Base-by-base conservation (phyloP, 805 yeast species). In the Kuraishia floccosa region DNA sequence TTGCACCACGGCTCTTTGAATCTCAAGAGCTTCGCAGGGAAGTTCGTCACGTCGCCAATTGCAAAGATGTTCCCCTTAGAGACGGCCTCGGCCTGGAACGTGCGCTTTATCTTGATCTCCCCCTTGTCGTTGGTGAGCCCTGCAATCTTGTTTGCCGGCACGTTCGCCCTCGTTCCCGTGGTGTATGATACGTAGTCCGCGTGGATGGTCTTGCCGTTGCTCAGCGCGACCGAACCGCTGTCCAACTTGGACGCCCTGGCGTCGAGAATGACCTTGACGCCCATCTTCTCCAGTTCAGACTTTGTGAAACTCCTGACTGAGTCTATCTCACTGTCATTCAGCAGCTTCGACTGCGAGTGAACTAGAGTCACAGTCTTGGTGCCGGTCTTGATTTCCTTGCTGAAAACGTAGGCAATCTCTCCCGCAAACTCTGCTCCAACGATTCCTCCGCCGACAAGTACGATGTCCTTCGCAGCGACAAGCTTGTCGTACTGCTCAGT, bases 361-460 rank as follows among this genome's bases (percentile, higher is more conserved):
- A 50, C 30, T 22, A 49, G 7, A 11, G 45, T 41, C 23, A 51
- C 17, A 14, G 33, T 39, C 36, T 51, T 52, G 14, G 26, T 38
- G 4, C 41, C 37, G 2, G 27, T 11, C 11, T 22, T 21, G 12
- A 44, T 16, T 6, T 42, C 42, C 1, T 31, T 28, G 8, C 32
- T 24, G 33, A 38, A 56, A 3, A 33, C 29, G 31, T 38, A 33
- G 3, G 46, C 39, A 4, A 55, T 17, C 31, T 56, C 60, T 19
- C 62, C 62, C 8, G 41, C 46, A 2, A 54, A 22, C 34, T 56
- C 61, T 14, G 37, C 37, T 19, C 49, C 56, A 15, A 39, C 42
- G 30, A 44, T 41, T 2, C 60, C 61, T 14, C 56, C 60, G 24
- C 61, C 61, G 12, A 53, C 36, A 15, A 55, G 31, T 3, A 44